Evolutionary conservation across 2,329 filamentous ascomycete species (phyloP), one percentile per base, ranked within the genome.

Genomic region (Paecilomyces sp.): DNA sequence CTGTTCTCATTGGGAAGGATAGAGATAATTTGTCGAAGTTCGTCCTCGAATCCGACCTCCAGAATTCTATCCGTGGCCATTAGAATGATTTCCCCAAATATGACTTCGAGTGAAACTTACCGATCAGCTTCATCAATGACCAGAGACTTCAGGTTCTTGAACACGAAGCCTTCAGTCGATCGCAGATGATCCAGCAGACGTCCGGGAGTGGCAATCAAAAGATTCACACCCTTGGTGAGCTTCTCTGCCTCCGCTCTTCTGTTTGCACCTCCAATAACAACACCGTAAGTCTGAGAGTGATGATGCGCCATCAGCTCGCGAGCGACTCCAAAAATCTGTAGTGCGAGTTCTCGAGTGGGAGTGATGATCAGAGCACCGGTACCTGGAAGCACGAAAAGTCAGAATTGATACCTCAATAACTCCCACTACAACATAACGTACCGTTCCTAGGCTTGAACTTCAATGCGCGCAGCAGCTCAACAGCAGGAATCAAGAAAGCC

Each of bases 21-120:
- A 81, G 95, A 95, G 75, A 97, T 88, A 67, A 99, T 96, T 74
- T 95, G 89, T 64, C 91, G 85, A 90, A 99, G 96, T 79, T 99
- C 94, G 71, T 97, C 94, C 76, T 99, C 94, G 81, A 99, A 99
- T 68, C 94, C 93, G 63, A 97, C 91, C 78, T 99, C 94, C 53
- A 99, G 80, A 63, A 99, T 97, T 55, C 41, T 47, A 18, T 18
- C n/a, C 15, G 18, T n/a, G n/a, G 8, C 3, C 9, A 9, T 47
- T 47, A 47, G 41, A 18, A 3, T 8, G 3, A 47, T 22, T 47
- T 47, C 15, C 41, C 41, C n/a, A 47, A 47, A n/a, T 1, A 47
- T 8, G 3, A 11, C 18, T n/a, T 47, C 13, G 7, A 47, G n/a
- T 15, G 5, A 0, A 9, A 22, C 41, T 47, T 47, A 47, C 41